A percentile compares a stretch with the other conserved stretches of the same genome.
Evolutionary conservation across 2,329 filamentous ascomycete species (phyloP).

Genomic region (Cladorrhinum sp.): DNA sequence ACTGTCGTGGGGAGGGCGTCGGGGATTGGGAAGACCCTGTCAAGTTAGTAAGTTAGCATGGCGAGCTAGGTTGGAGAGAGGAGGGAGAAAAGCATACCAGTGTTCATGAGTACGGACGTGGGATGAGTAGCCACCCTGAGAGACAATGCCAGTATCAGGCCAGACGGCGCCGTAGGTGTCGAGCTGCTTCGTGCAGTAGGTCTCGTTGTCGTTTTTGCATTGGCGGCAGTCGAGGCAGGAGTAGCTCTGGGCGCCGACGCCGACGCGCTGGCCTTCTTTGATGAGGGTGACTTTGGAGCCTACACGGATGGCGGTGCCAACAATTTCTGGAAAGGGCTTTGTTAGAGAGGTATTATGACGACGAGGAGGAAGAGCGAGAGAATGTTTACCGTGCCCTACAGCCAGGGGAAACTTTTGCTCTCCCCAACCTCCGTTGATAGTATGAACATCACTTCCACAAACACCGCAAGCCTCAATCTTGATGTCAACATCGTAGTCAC

Average conservation of each 20-base stretch:
- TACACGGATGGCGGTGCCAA: slow-evolving; percentile 65
- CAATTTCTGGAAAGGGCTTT: slow-evolving; percentile 51
- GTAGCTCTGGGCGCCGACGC: slow-evolving; percentile 65
- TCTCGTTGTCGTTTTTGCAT: slow-evolving; percentile 65
- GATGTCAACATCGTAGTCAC: slow-evolving; percentile 82
- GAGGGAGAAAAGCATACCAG: slow-evolving; percentile 42
- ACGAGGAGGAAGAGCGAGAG: background rate
- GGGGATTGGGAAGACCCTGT: slow-evolving; percentile 68
- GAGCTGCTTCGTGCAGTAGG: slow-evolving; percentile 61
- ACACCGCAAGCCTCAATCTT: slow-evolving; percentile 80
- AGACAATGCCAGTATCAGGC: slow-evolving; percentile 48
- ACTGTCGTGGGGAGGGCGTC: slow-evolving; percentile 60
- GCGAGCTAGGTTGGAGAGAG: slow-evolving; percentile 7
- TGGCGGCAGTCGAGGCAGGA: slow-evolving; percentile 63
- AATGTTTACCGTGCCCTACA: slow-evolving; percentile 59
- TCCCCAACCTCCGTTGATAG: slow-evolving; percentile 67
- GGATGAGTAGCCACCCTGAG: slow-evolving; percentile 54
- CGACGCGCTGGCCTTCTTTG: slow-evolving; percentile 61
- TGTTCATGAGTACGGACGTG: slow-evolving; percentile 62
- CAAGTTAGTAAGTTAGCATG: background rate
- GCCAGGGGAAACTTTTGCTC: slow-evolving; percentile 59
- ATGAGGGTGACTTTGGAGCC: slow-evolving; percentile 60
- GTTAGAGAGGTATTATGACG: background rate
- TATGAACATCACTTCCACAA: slow-evolving; percentile 71
- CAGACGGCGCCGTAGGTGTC: slow-evolving; percentile 59